Percentiles rank a stretch among this genome's conserved stretches.
Evolutionary conservation across 1,284 basidiomycete genomes (phyloP).

Genomic region (Taiwanofungus camphoratus): DNA sequence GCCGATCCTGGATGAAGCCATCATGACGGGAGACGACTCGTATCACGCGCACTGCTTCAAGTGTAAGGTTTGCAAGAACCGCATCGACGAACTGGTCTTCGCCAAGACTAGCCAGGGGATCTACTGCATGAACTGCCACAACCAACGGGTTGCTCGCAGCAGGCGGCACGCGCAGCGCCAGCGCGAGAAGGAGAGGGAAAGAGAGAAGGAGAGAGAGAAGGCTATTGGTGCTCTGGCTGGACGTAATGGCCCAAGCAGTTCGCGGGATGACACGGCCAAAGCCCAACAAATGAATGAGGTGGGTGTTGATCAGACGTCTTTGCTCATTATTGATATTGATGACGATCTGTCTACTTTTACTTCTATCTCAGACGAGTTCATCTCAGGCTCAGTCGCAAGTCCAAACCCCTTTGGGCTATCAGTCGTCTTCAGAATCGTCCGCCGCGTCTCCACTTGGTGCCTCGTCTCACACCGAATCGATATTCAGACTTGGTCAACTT

Average conservation of each 20-base stretch:
- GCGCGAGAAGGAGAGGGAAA: slow-evolving; percentile 50
- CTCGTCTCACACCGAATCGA: not conserved
- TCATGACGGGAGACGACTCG: slow-evolving; percentile 98
- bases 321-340: not conserved
- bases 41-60: slow-evolving; percentile 99
- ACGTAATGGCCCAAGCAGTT: slow-evolving; percentile 37
- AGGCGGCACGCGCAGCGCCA: slow-evolving; percentile 85
- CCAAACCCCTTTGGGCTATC: not conserved
- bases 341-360: not conserved
- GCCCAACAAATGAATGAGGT: slow-evolving; percentile 16
- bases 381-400: slow-evolving; percentile 1
- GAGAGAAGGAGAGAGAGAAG: slow-evolving; percentile 38
- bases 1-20: slow-evolving; percentile 94
- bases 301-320: slow-evolving; percentile 2
- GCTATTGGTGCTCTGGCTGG: slow-evolving; percentile 20
- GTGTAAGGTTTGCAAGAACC: slow-evolving; percentile 89
- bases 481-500: not conserved
- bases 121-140: slow-evolving; percentile 97
- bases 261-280: slow-evolving; percentile 39
- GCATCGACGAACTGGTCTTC: slow-evolving; percentile 97
- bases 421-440: slow-evolving; percentile 1
- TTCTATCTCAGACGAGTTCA: not conserved
- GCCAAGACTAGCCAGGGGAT: slow-evolving; percentile 98
- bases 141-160: slow-evolving; percentile 91
- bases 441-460: not conserved